These are phyloP conservation scores for Syzygium aromaticum DNA, from an alignment of 345 rosid genomes.

Conservation along the genomic window DNA sequence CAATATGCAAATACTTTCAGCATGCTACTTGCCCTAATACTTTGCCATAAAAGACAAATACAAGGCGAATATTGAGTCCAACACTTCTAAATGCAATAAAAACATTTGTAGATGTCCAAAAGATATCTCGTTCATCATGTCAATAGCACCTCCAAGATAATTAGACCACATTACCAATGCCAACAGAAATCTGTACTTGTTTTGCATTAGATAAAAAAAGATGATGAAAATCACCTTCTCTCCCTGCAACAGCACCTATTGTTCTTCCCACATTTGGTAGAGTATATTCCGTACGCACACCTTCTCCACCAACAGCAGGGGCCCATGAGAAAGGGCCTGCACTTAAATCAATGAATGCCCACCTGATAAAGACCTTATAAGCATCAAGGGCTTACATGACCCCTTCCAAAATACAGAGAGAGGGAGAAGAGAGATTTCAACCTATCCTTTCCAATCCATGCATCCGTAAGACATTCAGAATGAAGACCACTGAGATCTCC, in stretches of 20 bases:
- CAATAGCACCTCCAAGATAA: not conserved
- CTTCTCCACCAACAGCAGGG: constrained; percentile 99
- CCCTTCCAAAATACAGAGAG: not conserved
- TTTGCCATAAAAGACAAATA: not conserved
- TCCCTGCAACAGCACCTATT: constrained; percentile 96
- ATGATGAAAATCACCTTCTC: not conserved
- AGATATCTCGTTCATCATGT: not conserved
- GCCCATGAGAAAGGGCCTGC: constrained; percentile 99
- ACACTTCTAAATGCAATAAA: not conserved
- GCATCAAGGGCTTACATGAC: not conserved
- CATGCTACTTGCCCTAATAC: not conserved
- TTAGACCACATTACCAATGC: not conserved
- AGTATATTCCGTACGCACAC: constrained; percentile 83
- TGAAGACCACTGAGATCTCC: constrained; percentile 67
- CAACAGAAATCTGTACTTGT: not conserved
- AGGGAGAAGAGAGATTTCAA: constrained; percentile 27
- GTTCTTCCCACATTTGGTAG: constrained; percentile 92
- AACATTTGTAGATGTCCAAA: not conserved
- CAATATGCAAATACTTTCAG: not conserved
- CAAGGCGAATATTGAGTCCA: not conserved
- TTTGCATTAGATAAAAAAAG: not conserved
- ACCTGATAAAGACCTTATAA: constrained; percentile 37
- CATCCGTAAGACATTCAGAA: constrained; percentile 86
- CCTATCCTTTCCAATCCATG: constrained; percentile 97
- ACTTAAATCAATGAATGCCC: constrained; percentile 89